phyloP scores from a whole-genome alignment of 2,329 filamentous ascomycete genomes.

The Hypoxylon sp. region DNA sequence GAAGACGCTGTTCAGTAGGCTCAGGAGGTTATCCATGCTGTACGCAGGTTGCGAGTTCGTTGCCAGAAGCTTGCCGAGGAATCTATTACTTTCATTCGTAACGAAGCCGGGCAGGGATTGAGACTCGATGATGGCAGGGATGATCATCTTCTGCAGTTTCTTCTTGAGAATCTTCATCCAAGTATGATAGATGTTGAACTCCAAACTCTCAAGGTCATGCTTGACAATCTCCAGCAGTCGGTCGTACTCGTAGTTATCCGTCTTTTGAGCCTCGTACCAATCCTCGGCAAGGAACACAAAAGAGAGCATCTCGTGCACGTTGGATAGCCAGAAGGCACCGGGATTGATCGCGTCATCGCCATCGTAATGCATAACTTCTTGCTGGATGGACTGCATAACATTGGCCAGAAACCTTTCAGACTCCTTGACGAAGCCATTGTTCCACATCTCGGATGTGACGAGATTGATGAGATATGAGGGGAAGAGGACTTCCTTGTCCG shows the following conservation, averaged over 20 bases:
- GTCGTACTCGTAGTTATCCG: slow-evolving; percentile 99
- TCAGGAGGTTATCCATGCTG: slow-evolving; percentile 99
- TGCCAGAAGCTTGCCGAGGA: slow-evolving; percentile 95
- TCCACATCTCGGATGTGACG: slow-evolving; percentile 99
- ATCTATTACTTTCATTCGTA: slow-evolving; percentile 97
- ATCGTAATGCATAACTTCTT: slow-evolving; percentile 99
- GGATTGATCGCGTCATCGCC: slow-evolving; percentile 97
- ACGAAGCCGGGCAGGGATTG: slow-evolving; percentile 98
- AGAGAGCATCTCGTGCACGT: slow-evolving; percentile 99
- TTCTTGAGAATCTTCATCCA: slow-evolving; percentile 99
- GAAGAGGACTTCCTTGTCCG: slow-evolving; percentile 98
- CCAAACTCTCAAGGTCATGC: slow-evolving; percentile 96
- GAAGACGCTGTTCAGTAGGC: slow-evolving; percentile 95
- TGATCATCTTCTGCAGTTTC: slow-evolving; percentile 99
- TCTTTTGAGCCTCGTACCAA: slow-evolving; percentile 99
- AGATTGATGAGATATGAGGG: slow-evolving; percentile 98
- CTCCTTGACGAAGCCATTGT: slow-evolving; percentile 99
- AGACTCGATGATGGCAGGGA: slow-evolving; percentile 98
- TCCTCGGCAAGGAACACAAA: slow-evolving; percentile 99
- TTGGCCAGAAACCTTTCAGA: slow-evolving; percentile 98
- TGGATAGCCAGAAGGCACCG: slow-evolving; percentile 98
- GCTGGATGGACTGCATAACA: slow-evolving; percentile 99
- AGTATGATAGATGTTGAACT: slow-evolving; percentile 99
- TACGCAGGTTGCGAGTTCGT: slow-evolving; percentile 93
- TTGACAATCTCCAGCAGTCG: slow-evolving; percentile 98